Evolutionary conservation across 495 filamentous ascomycete genomes (phyloP).

Genomic region (Patellaria atrata): DNA sequence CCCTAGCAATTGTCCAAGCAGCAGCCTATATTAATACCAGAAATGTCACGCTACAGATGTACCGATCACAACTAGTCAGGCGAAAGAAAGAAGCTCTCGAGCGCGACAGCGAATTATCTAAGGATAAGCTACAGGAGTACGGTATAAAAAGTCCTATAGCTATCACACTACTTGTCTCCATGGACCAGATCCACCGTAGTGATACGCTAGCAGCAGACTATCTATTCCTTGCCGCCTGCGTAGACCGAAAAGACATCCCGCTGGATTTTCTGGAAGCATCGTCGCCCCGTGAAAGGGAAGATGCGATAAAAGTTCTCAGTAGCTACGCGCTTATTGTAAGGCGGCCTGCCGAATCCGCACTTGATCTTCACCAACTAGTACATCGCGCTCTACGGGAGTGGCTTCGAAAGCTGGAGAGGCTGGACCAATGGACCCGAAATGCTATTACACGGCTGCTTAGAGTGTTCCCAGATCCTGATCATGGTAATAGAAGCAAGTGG

Average conservation of each 20-base stretch:
- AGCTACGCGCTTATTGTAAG: constrained; percentile 25
- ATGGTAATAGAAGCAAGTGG: constrained; percentile 4
- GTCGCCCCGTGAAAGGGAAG: constrained; percentile 13
- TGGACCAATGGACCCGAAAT: background rate
- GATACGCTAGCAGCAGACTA: constrained; percentile 25
- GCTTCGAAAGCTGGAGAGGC: constrained; percentile 11
- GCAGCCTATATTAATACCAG: constrained; percentile 13
- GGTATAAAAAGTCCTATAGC: constrained; percentile 36
- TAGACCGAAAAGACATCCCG: constrained; percentile 33
- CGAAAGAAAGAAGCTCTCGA: constrained; percentile 29
- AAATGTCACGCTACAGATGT: constrained; percentile 14
- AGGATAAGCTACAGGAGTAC: constrained; percentile 31
- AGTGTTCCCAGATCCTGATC: constrained; percentile 5
- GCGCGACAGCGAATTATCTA: constrained; percentile 38
- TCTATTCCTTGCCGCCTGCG: constrained; percentile 31
- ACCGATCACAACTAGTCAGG: constrained; percentile 31
- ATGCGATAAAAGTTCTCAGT: constrained; percentile 24
- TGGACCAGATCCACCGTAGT: constrained; percentile 30
- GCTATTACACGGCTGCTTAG: constrained; percentile 1
- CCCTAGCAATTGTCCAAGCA: constrained; percentile 13
- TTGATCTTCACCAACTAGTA: constrained; percentile 35
- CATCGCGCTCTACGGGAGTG: constrained; percentile 32
- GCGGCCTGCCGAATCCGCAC: background rate
- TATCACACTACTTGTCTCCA: constrained; percentile 41
- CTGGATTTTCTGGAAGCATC: constrained; percentile 23